phyloP scores from a whole-genome alignment of 2,329 filamentous ascomycete species.

The Penicillium glabrum region DNA sequence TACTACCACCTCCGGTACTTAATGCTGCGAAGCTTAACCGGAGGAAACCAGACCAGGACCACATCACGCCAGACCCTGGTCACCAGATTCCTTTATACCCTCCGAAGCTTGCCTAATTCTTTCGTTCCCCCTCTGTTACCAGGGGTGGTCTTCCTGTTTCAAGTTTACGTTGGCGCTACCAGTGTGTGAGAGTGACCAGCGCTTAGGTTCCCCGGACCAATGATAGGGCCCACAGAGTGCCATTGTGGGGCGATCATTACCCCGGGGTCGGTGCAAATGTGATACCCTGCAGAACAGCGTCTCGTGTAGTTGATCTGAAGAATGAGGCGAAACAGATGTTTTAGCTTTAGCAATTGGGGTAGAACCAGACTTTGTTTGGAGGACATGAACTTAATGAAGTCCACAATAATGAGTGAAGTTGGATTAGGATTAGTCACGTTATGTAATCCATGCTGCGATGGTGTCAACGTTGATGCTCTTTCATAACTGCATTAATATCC shows the following conservation, averaged over 20 bases:
- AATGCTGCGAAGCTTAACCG: not conserved
- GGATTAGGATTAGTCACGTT: not conserved
- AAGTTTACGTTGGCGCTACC: constrained; percentile 5
- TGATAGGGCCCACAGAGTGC: not conserved
- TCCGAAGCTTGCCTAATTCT: not conserved
- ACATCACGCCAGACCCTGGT: not conserved
- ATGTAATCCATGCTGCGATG: not conserved
- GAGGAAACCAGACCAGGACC: not conserved
- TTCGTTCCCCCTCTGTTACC: not conserved
- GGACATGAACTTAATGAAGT: too few species aligned
- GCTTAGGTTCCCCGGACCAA: constrained; percentile 5
- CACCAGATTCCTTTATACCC: not conserved
- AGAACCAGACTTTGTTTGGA: not conserved
- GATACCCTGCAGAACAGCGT: not conserved
- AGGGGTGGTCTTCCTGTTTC: not conserved
- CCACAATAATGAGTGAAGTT: not conserved
- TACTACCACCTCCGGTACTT: not conserved
- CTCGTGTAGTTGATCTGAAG: not conserved
- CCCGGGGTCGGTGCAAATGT: not conserved
- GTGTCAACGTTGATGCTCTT: not conserved
- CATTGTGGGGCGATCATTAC: constrained; percentile 1
- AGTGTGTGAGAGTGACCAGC: constrained; percentile 6
- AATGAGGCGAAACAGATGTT: not conserved
- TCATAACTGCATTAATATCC: not conserved
- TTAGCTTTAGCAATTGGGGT: not conserved